Evolutionary conservation across 2,329 filamentous ascomycete genomes (phyloP), one percentile per base, ranked within the genome.

Genomic region (Verticillium klebahnii): DNA sequence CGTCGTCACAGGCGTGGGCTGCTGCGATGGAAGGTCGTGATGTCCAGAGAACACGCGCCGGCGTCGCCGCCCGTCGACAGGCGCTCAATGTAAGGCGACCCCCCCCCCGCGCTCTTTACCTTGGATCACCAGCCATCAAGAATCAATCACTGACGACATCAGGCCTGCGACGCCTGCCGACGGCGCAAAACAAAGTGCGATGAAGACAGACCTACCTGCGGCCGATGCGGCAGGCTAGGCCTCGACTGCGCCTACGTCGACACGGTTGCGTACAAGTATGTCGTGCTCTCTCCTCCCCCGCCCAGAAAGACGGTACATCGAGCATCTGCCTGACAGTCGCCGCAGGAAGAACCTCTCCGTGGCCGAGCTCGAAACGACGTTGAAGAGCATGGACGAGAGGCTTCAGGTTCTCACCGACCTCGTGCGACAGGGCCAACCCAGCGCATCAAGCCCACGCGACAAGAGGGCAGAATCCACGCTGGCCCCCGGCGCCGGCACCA

Each of bases 171-270:
- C 34, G 52, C 59, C 6, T 61, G 59, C 39, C 34, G 59, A 34
- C 12, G 55, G 36, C 59, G 59, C 34, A 61, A 62, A 31, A 62
- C 61, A 11, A 62, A 37, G 36, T 62, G 61, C 11, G 56, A 62
- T 19, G 58, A 62, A 56, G 19, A 15, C n/a, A 60, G 45, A 17
- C 61, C 61, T 8, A 25, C 25, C 4, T 62, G 58, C 29, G 52
- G 54, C 12, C 58, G 61, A 6, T 62, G 61, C 29, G 32, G 29
- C 11, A 55, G 62, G 31, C 57, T 63, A 11, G 57, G 57, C 15
- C 31, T 63, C n/a, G 57, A 39, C 14, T 63, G 62, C 56, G 29
- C 40, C 15, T 63, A 59, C 23, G 45, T 57, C 29, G 61, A 62
- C n/a, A 60, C 50, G 17, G 61, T 62, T 19, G 55, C 54, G 5